These are phyloP conservation scores for Helminthosporium solani DNA, from an alignment of 2,329 filamentous ascomycete species.

Conservation along the genomic window DNA sequence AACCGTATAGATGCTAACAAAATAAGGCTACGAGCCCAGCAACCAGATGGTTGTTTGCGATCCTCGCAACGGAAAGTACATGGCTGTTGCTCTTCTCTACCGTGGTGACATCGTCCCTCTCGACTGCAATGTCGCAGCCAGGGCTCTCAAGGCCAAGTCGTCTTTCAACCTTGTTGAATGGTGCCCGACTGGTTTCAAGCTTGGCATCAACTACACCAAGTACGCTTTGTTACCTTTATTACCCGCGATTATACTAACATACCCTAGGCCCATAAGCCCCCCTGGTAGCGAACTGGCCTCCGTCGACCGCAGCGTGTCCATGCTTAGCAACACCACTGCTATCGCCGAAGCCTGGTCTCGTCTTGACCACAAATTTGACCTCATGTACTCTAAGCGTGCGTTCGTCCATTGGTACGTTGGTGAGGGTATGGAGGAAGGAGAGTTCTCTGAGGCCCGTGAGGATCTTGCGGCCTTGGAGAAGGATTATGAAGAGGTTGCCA, in stretches of 20 bases:
- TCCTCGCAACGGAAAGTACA: slow-evolving; percentile 73
- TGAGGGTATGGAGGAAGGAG: slow-evolving; percentile 90
- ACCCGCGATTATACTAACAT: slow-evolving; percentile 9
- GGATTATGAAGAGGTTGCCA: slow-evolving; percentile 83
- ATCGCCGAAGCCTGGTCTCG: slow-evolving; percentile 73
- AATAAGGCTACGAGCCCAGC: slow-evolving; percentile 70
- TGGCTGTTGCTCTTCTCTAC: slow-evolving; percentile 72
- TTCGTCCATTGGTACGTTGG: slow-evolving; percentile 81
- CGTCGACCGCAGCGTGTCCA: slow-evolving; percentile 91
- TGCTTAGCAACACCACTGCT: slow-evolving; percentile 74
- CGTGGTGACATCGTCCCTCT: slow-evolving; percentile 70
- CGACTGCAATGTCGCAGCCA: slow-evolving; percentile 67
- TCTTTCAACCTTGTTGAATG: slow-evolving; percentile 75
- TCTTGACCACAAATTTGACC: slow-evolving; percentile 73
- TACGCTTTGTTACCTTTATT: slow-evolving; percentile 15
- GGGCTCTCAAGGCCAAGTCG: slow-evolving; percentile 67
- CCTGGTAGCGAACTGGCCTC: slow-evolving; percentile 96
- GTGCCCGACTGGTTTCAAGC: slow-evolving; percentile 75
- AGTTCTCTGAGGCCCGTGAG: slow-evolving; percentile 85
- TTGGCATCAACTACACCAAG: slow-evolving; percentile 72
- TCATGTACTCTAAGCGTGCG: slow-evolving; percentile 76
- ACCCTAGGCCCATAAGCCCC: slow-evolving; percentile 84
- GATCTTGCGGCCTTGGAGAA: slow-evolving; percentile 82
- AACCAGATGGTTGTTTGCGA: slow-evolving; percentile 79
- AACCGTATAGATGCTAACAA: slow-evolving; percentile 25